phyloP scores from a whole-genome alignment of 2,329 filamentous ascomycete genomes.

The Monilinia vaccinii-corymbosi region DNA sequence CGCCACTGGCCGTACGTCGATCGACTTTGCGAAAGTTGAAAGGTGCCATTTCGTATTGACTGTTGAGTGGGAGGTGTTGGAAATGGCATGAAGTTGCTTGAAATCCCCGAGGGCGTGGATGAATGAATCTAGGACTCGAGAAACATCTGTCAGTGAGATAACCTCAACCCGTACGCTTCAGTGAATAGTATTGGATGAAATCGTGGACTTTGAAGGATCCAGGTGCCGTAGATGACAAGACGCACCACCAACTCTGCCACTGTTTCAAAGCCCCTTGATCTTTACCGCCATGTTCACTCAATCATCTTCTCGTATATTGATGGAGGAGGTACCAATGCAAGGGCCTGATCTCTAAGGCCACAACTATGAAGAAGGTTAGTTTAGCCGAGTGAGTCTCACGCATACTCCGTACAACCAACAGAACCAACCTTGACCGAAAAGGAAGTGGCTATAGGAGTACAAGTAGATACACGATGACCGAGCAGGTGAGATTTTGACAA shows the following conservation, averaged over 20 bases:
- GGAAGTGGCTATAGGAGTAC: too few relatives aligned
- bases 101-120: constrained; percentile 30
- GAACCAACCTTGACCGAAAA: too few relatives aligned
- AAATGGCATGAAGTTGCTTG: constrained; percentile 19
- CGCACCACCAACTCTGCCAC: constrained; percentile 35
- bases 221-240: background rate
- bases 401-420: too few relatives aligned
- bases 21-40: constrained; percentile 15
- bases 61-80: constrained; percentile 19
- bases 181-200: background rate
- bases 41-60: constrained; percentile 23
- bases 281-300: constrained; percentile 36
- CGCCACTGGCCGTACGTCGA: background rate
- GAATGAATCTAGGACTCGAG: constrained; percentile 26
- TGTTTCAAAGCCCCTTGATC: constrained; percentile 34
- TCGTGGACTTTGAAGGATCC: background rate
- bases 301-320: constrained; percentile 36
- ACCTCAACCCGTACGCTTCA: background rate
- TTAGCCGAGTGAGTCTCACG: too few relatives aligned
- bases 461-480: too few relatives aligned
- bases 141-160: background rate
- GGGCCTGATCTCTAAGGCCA: too few relatives aligned
- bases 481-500: too few relatives aligned
- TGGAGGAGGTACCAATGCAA: too few relatives aligned
- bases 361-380: too few relatives aligned